These are phyloP conservation scores for Gliomastix tumulicola DNA, from an alignment of 2,329 filamentous ascomycete genomes.

Conservation along the genomic window DNA sequence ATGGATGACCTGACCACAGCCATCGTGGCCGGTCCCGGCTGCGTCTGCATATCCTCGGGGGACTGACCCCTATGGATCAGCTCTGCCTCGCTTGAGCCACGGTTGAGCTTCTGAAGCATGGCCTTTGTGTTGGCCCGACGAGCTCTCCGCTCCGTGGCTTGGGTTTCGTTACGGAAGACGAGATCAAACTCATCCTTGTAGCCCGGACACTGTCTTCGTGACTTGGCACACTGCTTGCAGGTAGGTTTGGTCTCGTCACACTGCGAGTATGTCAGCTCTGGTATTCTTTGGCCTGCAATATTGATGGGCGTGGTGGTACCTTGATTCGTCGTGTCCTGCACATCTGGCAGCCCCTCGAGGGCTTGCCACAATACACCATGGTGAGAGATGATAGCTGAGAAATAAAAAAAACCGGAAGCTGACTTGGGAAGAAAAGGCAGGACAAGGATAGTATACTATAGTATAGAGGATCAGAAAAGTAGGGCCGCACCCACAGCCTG, in stretches of 20 bases:
- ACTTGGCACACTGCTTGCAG: slow-evolving; percentile 59
- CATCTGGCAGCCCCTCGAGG: slow-evolving; percentile 66
- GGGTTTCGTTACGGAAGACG: slow-evolving; percentile 66
- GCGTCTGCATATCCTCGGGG: not conserved
- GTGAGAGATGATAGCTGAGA: slow-evolving; percentile 12
- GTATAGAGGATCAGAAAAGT: too few species aligned
- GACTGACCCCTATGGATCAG: not conserved
- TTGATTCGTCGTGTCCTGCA: slow-evolving; percentile 68
- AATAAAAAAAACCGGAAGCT: not conserved
- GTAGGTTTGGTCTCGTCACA: slow-evolving; percentile 62
- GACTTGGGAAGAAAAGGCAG: not conserved
- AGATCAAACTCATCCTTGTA: slow-evolving; percentile 68
- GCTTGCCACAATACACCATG: slow-evolving; percentile 62
- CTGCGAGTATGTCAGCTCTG: slow-evolving; percentile 25
- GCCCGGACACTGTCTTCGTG: slow-evolving; percentile 55
- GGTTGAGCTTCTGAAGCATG: slow-evolving; percentile 23
- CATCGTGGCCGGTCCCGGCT: too few species aligned
- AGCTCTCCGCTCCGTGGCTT: slow-evolving; percentile 57
- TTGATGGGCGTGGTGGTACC: too few species aligned
- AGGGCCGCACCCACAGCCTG: too few species aligned
- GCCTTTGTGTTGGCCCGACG: slow-evolving; percentile 47
- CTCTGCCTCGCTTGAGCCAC: slow-evolving; percentile 3
- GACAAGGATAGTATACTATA: too few species aligned
- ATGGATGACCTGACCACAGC: too few species aligned
- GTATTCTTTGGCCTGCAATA: not conserved